A percentile compares a stretch with the other conserved stretches of the same genome.
These are phyloP conservation scores for Oenanthe javanica DNA, from an alignment of 140 eudicot species.

Conservation along the genomic window DNA sequence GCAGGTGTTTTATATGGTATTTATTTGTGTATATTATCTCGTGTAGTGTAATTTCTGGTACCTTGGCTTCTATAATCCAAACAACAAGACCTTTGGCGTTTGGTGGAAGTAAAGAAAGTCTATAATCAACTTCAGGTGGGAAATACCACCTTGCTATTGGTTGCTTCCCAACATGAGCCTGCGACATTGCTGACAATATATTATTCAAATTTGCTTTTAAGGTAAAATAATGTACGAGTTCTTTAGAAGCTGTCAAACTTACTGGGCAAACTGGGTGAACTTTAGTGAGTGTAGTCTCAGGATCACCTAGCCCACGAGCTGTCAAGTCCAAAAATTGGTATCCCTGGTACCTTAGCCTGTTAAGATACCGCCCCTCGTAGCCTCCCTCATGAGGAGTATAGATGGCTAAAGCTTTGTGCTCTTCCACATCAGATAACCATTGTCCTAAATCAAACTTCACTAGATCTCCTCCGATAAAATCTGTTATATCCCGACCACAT, in stretches of 20 bases:
- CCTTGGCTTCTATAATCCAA: conserved; percentile 90
- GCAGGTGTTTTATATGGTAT: no score
- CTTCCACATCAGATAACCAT: conserved; percentile 92
- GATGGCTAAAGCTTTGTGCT: conserved; percentile 62
- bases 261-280: conserved; percentile 96
- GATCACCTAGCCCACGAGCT: conserved; percentile 93
- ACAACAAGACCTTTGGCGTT: conserved; percentile 80
- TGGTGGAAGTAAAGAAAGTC: conserved; percentile 80
- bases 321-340: conserved; percentile 68
- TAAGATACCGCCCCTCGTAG: conserved; percentile 85
- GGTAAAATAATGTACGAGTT: neutral
- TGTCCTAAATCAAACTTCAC: conserved; percentile 70
- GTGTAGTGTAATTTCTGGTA: neutral
- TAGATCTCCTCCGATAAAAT: conserved; percentile 67
- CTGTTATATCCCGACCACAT: conserved; percentile 3
- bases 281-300: conserved; percentile 86
- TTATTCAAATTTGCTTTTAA: neutral
- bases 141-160: conserved; percentile 94
- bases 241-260: conserved; percentile 19
- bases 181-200: conserved; percentile 9
- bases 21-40: no score
- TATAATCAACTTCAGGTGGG: conserved; percentile 97
- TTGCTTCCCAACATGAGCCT: conserved; percentile 95
- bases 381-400: conserved; percentile 52
- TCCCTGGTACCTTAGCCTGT: conserved; percentile 67